Conservation (phyloP, 805 yeast species). For the Metschnikowia borealis region DNA sequence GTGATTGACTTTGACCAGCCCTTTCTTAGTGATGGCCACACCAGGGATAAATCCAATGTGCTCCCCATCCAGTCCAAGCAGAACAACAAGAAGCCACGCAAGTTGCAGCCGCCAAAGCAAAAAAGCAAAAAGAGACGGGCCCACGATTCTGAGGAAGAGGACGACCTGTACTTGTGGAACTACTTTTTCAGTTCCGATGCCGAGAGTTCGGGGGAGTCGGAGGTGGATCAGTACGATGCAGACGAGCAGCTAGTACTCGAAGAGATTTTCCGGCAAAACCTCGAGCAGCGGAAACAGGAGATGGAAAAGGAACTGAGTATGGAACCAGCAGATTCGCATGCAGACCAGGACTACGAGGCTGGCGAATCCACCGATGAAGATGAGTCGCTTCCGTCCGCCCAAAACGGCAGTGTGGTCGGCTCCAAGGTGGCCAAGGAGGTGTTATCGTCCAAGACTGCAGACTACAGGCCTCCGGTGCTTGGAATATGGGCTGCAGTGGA, state of each 20-base stretch:
- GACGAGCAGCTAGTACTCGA: constrained; percentile 20
- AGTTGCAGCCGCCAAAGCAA: constrained; percentile 6
- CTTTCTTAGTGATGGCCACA: constrained; percentile 19
- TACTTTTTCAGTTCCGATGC: constrained; percentile 56
- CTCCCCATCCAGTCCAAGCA: constrained; percentile 6
- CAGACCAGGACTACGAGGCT: constrained; percentile 45
- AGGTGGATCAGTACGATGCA: constrained; percentile 20
- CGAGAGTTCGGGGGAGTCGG: constrained; percentile 27
- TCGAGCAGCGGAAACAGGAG: constrained; percentile 17
- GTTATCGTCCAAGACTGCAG: constrained; percentile 78
- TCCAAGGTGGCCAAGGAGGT: constrained; percentile 89
- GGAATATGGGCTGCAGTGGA: constrained; percentile 87
- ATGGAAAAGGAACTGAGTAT: constrained; percentile 11
- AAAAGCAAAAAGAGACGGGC: constrained; percentile 19
- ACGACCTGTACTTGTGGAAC: constrained; percentile 71
- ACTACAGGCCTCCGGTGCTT: constrained; percentile 83
- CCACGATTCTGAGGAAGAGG: constrained; percentile 46
- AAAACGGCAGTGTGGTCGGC: constrained; percentile 50
- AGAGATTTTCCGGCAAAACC: constrained; percentile 23
- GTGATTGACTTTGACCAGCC: constrained; percentile 35
- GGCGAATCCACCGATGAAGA: constrained; percentile 97
- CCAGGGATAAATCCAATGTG: constrained; percentile 5
- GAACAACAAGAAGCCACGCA: constrained; percentile 11
- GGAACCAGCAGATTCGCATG: constrained; percentile 26
- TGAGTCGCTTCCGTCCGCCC: constrained; percentile 68